A percentile compares a stretch with the other conserved stretches of the same genome.
Evolutionary conservation across 805 yeast species (phyloP).

Genomic region (Naumovozyma dairenensis): DNA sequence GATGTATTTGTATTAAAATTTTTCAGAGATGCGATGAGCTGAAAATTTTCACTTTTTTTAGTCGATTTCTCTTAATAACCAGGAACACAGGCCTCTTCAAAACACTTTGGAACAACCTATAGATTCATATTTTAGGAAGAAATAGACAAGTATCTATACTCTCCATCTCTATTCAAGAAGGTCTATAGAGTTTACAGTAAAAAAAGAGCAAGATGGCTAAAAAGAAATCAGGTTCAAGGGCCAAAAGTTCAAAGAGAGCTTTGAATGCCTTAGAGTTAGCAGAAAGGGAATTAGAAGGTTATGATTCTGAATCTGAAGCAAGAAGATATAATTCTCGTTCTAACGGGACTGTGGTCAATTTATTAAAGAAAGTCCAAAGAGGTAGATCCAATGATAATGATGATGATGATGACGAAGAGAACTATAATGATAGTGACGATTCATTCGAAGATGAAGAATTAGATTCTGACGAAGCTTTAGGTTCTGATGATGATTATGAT

Average conservation of each 20-base stretch:
- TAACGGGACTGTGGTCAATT: slow-evolving; percentile 33
- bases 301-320: slow-evolving; percentile 27
- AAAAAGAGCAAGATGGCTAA: too few relatives aligned
- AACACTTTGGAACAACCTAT: too few relatives aligned
- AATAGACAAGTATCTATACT: too few relatives aligned
- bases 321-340: slow-evolving; percentile 20
- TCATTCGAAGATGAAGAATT: slow-evolving; percentile 54
- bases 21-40: too few relatives aligned
- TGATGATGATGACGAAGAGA: slow-evolving; percentile 21
- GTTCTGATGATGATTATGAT: slow-evolving; percentile 68
- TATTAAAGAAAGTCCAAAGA: slow-evolving; percentile 19
- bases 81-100: too few relatives aligned
- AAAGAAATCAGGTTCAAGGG: slow-evolving; percentile 21
- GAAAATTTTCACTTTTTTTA: too few relatives aligned
- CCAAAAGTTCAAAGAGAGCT: slow-evolving; percentile 30
- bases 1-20: too few relatives aligned
- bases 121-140: too few relatives aligned
- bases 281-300: slow-evolving; percentile 29
- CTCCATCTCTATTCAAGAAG: too few relatives aligned
- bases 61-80: too few relatives aligned
- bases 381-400: slow-evolving; percentile 3
- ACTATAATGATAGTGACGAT: slow-evolving; percentile 22
- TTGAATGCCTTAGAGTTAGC: slow-evolving; percentile 46
- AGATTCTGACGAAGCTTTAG: slow-evolving; percentile 83
- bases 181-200: too few relatives aligned